These are phyloP conservation scores for Toxoplasma gondii DNA, from an alignment of 169 alveolate species.

Conservation along the genomic window DNA sequence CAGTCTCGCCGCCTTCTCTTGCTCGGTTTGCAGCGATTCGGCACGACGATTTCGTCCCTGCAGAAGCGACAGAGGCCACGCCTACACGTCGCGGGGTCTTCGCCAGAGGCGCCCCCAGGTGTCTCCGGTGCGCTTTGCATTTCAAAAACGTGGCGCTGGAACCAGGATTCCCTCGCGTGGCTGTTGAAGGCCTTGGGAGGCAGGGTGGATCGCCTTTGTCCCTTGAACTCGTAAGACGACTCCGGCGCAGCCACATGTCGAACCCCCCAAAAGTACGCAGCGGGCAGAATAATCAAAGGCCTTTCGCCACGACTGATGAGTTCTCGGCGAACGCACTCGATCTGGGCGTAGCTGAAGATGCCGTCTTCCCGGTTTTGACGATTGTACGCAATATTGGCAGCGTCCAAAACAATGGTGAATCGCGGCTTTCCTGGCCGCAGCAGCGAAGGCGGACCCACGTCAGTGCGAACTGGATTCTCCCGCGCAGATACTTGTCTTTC, in stretches of 20 bases:
- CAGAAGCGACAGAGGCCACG: slow-evolving; percentile 27
- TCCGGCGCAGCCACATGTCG: not conserved
- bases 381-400: slow-evolving; percentile 54
- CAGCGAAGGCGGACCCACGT: not conserved
- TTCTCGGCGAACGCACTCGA: slow-evolving; percentile 40
- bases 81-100: not conserved
- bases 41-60: not conserved
- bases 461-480: not conserved
- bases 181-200: not conserved
- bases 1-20: not conserved
- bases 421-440: not conserved
- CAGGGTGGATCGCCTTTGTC: not conserved
- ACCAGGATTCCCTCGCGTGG: not conserved
- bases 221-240: not conserved
- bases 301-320: slow-evolving; percentile 39
- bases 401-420: slow-evolving; percentile 40
- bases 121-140: not conserved
- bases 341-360: slow-evolving; percentile 32
- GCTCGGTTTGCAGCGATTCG: slow-evolving; percentile 26
- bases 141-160: not conserved
- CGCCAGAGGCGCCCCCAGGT: not conserved
- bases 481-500: not conserved
- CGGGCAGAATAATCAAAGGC: slow-evolving; percentile 42
- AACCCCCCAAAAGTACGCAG: slow-evolving; percentile 44
- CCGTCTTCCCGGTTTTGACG: slow-evolving; percentile 38